Conservation (phyloP, 345 rosid species). For the Bruguiera sexangula region DNA sequence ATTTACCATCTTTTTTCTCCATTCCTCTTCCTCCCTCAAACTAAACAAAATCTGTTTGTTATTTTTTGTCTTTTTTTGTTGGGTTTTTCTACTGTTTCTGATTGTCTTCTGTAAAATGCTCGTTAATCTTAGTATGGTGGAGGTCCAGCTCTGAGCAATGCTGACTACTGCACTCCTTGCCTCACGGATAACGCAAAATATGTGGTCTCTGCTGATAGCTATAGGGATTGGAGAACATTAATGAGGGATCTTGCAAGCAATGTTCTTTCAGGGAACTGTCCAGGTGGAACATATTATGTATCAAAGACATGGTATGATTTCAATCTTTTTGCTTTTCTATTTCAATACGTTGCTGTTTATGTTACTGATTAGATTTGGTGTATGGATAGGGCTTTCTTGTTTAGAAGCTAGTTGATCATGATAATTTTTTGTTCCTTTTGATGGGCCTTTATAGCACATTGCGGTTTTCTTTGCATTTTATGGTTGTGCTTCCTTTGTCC, state of each 20-base stretch:
- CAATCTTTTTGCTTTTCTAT: neutral
- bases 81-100: slow-evolving; percentile 15
- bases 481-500: slow-evolving; percentile 1
- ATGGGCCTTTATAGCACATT: neutral
- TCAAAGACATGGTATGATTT: slow-evolving; percentile 74
- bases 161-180: slow-evolving; percentile 74
- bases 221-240: slow-evolving; percentile 75
- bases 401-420: neutral
- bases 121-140: slow-evolving; percentile 57
- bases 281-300: slow-evolving; percentile 67
- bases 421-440: slow-evolving; percentile 4
- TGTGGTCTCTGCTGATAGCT: slow-evolving; percentile 79
- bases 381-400: neutral
- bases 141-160: slow-evolving; percentile 67
- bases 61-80: neutral
- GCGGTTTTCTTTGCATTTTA: neutral
- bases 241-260: slow-evolving; percentile 67
- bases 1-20: neutral
- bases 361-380: slow-evolving; percentile 3
- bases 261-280: slow-evolving; percentile 60
- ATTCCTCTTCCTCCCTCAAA: neutral
- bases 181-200: slow-evolving; percentile 66
- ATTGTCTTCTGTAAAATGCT: slow-evolving; percentile 16
- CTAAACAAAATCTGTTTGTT: neutral
- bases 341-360: slow-evolving; percentile 11